These are phyloP conservation scores for Lactuca saligna DNA, from an alignment of 129 eudicot genomes.

Conservation along the genomic window DNA sequence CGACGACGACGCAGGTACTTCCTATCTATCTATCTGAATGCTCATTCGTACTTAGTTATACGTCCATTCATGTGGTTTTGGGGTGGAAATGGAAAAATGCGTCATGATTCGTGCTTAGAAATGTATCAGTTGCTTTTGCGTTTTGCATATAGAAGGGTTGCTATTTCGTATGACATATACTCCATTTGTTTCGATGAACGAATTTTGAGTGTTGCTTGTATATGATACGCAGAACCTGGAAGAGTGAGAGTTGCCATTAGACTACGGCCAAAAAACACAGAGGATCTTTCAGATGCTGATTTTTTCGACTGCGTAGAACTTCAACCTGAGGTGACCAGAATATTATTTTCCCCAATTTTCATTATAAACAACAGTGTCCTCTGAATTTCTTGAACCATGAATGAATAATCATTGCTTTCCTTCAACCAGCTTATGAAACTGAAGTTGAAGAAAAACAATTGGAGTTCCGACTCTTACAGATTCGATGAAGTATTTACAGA, in stretches of 20 bases:
- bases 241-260: slow-evolving; percentile 98
- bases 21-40: slow-evolving; percentile 6
- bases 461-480: slow-evolving; percentile 83
- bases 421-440: slow-evolving; percentile 74
- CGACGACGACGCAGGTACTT: slow-evolving; percentile 51
- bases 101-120: slow-evolving; percentile 5
- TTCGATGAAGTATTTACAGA: slow-evolving; percentile 94
- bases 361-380: not conserved
- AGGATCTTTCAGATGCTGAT: slow-evolving; percentile 85
- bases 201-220: not conserved
- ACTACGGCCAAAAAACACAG: slow-evolving; percentile 79
- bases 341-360: slow-evolving; percentile 2
- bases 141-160: slow-evolving; percentile 4
- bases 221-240: slow-evolving; percentile 60
- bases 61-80: not conserved
- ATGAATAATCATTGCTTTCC: slow-evolving; percentile 14
- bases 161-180: not conserved
- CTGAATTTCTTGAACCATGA: not conserved
- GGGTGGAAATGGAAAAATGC: not conserved
- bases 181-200: not conserved
- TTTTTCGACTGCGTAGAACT: slow-evolving; percentile 77
- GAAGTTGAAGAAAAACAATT: slow-evolving; percentile 81
- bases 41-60: not conserved
- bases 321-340: slow-evolving; percentile 78
- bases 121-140: slow-evolving; percentile 8